Evolutionary conservation across 2,329 filamentous ascomycete genomes (phyloP), one percentile per base, ranked within the genome.

Genomic region (Bipolaris sorokiniana): DNA sequence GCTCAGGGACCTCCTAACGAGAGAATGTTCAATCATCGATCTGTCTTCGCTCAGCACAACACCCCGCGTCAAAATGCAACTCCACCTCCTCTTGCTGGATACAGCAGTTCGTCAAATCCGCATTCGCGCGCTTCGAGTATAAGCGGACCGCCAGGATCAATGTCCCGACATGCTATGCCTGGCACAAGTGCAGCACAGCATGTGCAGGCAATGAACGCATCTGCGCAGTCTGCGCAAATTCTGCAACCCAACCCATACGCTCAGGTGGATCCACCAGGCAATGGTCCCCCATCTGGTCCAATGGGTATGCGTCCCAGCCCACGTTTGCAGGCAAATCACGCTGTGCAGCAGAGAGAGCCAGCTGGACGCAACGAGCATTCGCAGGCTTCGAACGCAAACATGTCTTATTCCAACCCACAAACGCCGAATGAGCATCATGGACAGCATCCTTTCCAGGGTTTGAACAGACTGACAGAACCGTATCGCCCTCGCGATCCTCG

Each of bases 171-270:
- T 41, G 56, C 63, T 9, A 61, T 73, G 10, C 61, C 62, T 11
- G 65, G 55, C 45, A 56, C 66, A 13, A 61, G 65, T 38, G 48
- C 68, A 20, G 51, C 63, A 38, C 66, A 66, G 36, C 66, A 66
- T 47, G 47, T 61, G 3, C 66, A 68, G 48, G 34, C 64, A 36
- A 47, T 66, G 20, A 60, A 61, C 15, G 58, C 65, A 16, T 62
- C 64, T 28, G 64, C 64, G 15, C 71, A 74, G 23, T 62, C 64
- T 16, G 63, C 64, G 18, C 71, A 74, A 51, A 72, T 75, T 7
- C 54, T 76, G 20, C 72, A 76, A 42, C 72, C 74, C 16, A 76
- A 76, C 53, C 74, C 74, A 9, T 76, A 76, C 54, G 69, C 70
- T 15, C 72, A 74, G 50, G 71, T 76, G 1, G 73, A 76, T 51